These are phyloP conservation scores for Fusarium transvaalense DNA, from an alignment of 2,329 filamentous ascomycete species.

Conservation along the genomic window DNA sequence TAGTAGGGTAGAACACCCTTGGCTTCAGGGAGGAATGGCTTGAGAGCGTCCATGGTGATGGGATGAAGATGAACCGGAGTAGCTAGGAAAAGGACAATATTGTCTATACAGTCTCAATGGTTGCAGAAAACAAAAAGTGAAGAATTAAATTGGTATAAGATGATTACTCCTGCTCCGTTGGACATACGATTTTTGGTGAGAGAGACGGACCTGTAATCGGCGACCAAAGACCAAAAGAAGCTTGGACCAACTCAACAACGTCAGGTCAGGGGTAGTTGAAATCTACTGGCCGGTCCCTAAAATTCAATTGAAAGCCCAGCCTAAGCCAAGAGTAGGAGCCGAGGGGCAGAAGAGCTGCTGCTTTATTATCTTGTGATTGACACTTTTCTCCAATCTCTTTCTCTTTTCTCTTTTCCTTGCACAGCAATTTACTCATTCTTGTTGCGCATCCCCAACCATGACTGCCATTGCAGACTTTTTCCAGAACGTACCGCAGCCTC, in stretches of 20 bases:
- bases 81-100: too few species aligned
- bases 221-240: slow-evolving; percentile 32
- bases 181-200: slow-evolving; percentile 34
- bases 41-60: slow-evolving; percentile 64
- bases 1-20: slow-evolving; percentile 71
- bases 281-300: slow-evolving; percentile 11
- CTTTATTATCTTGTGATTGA: slow-evolving; percentile 27
- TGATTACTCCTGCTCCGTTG: neutral
- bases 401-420: neutral
- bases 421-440: neutral
- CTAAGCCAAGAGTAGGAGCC: slow-evolving; percentile 30
- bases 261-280: slow-evolving; percentile 45
- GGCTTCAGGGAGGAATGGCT: slow-evolving; percentile 60
- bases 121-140: neutral
- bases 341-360: slow-evolving; percentile 40
- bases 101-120: slow-evolving; percentile 14
- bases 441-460: slow-evolving; percentile 41
- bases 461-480: slow-evolving; percentile 46
- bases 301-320: slow-evolving; percentile 25
- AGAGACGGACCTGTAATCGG: slow-evolving; percentile 28
- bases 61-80: too few species aligned
- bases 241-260: slow-evolving; percentile 50
- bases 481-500: slow-evolving; percentile 58
- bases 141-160: slow-evolving; percentile 8
- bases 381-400: neutral